phyloP scores from a whole-genome alignment of 2,329 filamentous ascomycete genomes.

The Apiospora hydei region DNA sequence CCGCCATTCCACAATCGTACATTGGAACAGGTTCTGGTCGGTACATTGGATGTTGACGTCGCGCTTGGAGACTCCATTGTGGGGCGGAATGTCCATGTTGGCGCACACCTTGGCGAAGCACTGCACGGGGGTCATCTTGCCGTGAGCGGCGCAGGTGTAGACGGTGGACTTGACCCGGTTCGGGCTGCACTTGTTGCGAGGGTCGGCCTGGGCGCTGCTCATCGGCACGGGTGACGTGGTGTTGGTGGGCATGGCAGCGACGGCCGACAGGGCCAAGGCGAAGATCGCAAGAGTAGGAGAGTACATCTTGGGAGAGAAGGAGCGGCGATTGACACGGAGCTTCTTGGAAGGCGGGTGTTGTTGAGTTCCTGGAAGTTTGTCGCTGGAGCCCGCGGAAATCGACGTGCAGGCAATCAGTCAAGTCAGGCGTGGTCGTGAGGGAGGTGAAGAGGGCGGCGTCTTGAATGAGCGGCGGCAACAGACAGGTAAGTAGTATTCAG shows the following conservation, averaged over 20 bases:
- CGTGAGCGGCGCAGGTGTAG: slow-evolving; percentile 8
- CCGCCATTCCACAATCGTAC: slow-evolving; percentile 18
- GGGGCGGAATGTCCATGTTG: neutral
- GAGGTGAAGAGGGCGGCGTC: neutral
- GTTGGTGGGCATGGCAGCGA: slow-evolving; percentile 8
- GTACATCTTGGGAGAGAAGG: neutral
- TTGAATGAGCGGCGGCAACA: slow-evolving; percentile 16
- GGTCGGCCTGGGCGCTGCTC: slow-evolving; percentile 10
- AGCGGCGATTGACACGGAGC: neutral
- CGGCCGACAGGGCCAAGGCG: slow-evolving; percentile 14
- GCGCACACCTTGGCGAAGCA: slow-evolving; percentile 23
- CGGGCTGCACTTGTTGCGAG: slow-evolving; percentile 10
- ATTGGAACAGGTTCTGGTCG: slow-evolving; percentile 18
- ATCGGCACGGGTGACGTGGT: slow-evolving; percentile 4
- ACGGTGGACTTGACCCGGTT: slow-evolving; percentile 14
- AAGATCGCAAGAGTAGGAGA: neutral
- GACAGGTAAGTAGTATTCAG: neutral
- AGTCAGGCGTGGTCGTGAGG: neutral
- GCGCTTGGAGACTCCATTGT: neutral
- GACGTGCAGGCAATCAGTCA: neutral
- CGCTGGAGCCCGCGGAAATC: neutral
- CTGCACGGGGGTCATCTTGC: neutral
- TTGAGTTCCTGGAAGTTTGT: neutral
- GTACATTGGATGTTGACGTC: slow-evolving; percentile 11
- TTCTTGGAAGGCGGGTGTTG: neutral